Base-by-base conservation (phyloP, 768 basidiomycete species). In the Calocera viscosa region DNA sequence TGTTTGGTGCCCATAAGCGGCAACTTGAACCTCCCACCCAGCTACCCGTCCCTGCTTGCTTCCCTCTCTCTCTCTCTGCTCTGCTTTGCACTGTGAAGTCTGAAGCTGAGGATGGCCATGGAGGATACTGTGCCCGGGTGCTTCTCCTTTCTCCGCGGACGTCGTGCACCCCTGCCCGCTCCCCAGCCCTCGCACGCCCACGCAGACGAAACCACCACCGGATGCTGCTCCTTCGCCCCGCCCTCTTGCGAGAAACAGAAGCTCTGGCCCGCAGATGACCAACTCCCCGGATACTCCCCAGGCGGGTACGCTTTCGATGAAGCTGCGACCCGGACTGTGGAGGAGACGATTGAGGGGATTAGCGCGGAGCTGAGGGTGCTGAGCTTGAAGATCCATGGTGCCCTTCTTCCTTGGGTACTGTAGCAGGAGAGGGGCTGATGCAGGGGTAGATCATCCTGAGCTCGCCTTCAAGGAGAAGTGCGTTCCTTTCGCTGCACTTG, bases 321-420 rank as follows among this genome's bases (percentile, higher is more conserved):
- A 19, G 43, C 43, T 24, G 43, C 43, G 7, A 47, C 43, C 24
- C 5, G 82, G 67, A 80, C 81, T n/a, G 86, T 90, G 43, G 85
- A 86, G 68, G 72, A 76, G 19, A 80, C 78, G 66, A 81, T 91
- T 39, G 81, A 86, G 64, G 78, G 74, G 26, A 76, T 88, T 19
- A 79, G 84, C 68, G 73, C 74, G 0, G 84, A 86, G 60, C 75
- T 91, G 65, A 79, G 83, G 66, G 75, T 70, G 35, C 75, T 91
- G 19, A 90, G 88, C 72, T 75, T 88, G 32, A 85, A 88, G 72
- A 89, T 91, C 22, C 88, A 87, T 68, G 82, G 89, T 87, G 71
- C 39, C 80, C 66, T 40, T 24, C 66, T 2, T 2, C 2, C 33
- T 67, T 12, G n/a, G n/a, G n/a, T n/a, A n/a, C n/a, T n/a, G n/a